Evolutionary conservation across 371 early-diverging fungal genomes (phyloP).

Genomic region (Mycotypha africana): DNA sequence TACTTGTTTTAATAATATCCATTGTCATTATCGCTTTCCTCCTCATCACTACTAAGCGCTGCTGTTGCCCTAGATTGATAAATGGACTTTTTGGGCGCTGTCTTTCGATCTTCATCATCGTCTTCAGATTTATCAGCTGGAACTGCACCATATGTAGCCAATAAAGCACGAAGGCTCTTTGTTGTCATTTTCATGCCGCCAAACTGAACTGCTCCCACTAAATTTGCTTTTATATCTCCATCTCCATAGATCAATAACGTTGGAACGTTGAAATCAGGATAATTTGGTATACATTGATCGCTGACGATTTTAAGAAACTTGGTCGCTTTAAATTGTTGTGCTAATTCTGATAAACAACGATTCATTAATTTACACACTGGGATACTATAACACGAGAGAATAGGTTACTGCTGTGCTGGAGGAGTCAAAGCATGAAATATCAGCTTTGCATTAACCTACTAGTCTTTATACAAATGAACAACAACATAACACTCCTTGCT

Average conservation of each 20-base stretch:
- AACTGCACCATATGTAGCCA: slow-evolving; percentile 37
- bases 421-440: neutral
- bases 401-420: neutral
- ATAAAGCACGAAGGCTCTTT: slow-evolving; percentile 45
- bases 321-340: slow-evolving; percentile 73
- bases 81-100: slow-evolving; percentile 25
- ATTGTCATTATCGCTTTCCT: slow-evolving; percentile 44
- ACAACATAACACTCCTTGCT: slow-evolving; percentile 76
- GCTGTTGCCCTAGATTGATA: slow-evolving; percentile 47
- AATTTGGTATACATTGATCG: slow-evolving; percentile 90
- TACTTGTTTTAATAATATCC: slow-evolving; percentile 43
- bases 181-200: slow-evolving; percentile 80
- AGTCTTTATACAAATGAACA: slow-evolving; percentile 70
- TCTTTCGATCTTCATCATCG: slow-evolving; percentile 14
- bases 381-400: slow-evolving; percentile 31
- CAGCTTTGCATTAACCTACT: no score
- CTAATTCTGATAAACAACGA: slow-evolving; percentile 70
- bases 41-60: slow-evolving; percentile 58
- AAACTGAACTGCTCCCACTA: slow-evolving; percentile 74
- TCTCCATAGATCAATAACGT: slow-evolving; percentile 85
- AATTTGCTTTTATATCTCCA: slow-evolving; percentile 79
- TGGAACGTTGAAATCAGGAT: slow-evolving; percentile 90
- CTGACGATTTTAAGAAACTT: slow-evolving; percentile 92
- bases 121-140: slow-evolving; percentile 29
- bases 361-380: slow-evolving; percentile 82